Conservation (phyloP, 176 grass and related monocot genomes). For the Chrysopogon serrulatus region DNA sequence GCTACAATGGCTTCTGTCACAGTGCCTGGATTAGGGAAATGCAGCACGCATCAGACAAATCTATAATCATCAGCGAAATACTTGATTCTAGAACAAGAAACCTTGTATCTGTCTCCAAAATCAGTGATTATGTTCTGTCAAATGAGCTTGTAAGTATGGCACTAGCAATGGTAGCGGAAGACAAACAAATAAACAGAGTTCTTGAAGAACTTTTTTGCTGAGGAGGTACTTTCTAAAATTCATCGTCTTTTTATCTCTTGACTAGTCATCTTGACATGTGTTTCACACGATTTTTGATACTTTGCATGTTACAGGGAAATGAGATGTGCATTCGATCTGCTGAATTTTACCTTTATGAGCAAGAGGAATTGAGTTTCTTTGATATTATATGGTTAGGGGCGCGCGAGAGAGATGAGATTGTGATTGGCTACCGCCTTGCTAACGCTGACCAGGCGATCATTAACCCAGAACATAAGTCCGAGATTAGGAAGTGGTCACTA, state of each 20-base stretch:
- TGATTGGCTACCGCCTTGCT: conserved; percentile 84
- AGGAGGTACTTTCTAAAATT: conserved; percentile 55
- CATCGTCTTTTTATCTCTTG: background rate
- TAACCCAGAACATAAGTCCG: conserved; percentile 70
- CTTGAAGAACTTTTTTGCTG: conserved; percentile 92
- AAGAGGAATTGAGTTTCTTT: conserved; percentile 94
- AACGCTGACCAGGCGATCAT: conserved; percentile 79
- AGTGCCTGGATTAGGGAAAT: conserved; percentile 94
- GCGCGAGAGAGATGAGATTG: conserved; percentile 75
- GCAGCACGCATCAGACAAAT: conserved; percentile 98
- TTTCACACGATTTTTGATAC: background rate
- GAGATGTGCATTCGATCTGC: conserved; percentile 89
- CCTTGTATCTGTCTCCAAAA: conserved; percentile 93
- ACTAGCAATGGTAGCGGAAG: conserved; percentile 98
- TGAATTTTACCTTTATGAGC: conserved; percentile 92
- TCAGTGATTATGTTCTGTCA: conserved; percentile 92
- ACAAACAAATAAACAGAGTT: conserved; percentile 98
- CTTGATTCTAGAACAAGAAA: conserved; percentile 96
- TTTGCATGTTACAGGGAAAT: conserved; percentile 65
- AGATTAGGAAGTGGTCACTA: conserved; percentile 84
- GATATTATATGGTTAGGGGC: conserved; percentile 94
- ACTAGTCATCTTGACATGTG: background rate
- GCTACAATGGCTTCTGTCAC: conserved; percentile 54
- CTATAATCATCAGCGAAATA: conserved; percentile 98
- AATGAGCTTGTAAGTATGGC: conserved; percentile 99